Base-by-base conservation (phyloP, 2,329 filamentous ascomycete genomes). In the Neonectria ditissima region DNA sequence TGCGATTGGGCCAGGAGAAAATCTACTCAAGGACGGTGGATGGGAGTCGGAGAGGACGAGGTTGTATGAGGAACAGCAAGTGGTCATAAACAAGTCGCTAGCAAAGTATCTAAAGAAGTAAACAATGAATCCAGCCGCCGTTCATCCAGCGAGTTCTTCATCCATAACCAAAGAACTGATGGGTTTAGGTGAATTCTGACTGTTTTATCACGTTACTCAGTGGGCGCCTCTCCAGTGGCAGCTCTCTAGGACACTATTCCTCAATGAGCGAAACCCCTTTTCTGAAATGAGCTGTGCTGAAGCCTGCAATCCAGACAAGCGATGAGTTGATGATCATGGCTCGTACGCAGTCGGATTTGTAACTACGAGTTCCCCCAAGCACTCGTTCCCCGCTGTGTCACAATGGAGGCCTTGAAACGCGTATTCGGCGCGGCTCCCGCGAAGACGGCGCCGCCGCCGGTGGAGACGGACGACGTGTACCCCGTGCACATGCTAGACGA, bases 401-500 rank as follows among this genome's bases (percentile, higher is more conserved):
- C n/a, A 16, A 37, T 37, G 14, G 34, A 37, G 4, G 34, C 34
- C 39, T 43, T 43, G n/a, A 43, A 20, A 20, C 39, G 39, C 39
- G 8, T 18, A 43, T 20, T 43, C 18, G 39, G 39, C 20, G 5
- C 18, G n/a, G n/a, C 8, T 13, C 39, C 39, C 5, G n/a, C 39
- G 4, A 18, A 4, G n/a, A 43, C 39, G n/a, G 8, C 39, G 18
- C 39, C 39, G 18, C 39, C 39, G 39, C 39, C n/a, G 18, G 39
- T 43, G 8, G 39, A 43, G 45, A 55, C 52, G 26, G 65, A 72
- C 30, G 64, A 74, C 8, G 68, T 78, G n/a, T 73, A 76, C 24
- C 76, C 78, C 4, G 56, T 77, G 16, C 74, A 76, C 60, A 69
- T 72, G 51, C 69, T 77, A 16, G 77, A 79, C 63, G 73, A 73